A percentile compares a stretch with the other conserved stretches of the same genome.
Evolutionary conservation across 1,284 basidiomycete genomes (phyloP).

Genomic region (Cerrena zonata): DNA sequence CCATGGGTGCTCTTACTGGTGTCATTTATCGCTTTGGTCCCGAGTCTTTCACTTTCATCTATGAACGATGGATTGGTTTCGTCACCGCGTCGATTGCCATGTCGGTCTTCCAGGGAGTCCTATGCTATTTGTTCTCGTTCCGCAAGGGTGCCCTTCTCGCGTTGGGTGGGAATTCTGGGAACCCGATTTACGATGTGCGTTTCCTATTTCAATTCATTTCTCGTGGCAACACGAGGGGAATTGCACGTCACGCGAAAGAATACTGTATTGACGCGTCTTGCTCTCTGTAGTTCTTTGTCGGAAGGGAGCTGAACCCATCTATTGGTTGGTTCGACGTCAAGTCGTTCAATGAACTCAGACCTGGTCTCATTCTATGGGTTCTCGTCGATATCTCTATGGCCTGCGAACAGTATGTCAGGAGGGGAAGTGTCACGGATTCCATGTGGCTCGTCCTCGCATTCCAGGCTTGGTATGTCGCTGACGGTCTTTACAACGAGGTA

Average conservation of each 20-base stretch:
- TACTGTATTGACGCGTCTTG: slow-evolving; percentile 7
- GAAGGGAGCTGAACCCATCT: slow-evolving; percentile 89
- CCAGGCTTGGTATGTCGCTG: slow-evolving; percentile 84
- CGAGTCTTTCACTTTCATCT: slow-evolving; percentile 80
- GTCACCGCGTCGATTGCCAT: slow-evolving; percentile 80
- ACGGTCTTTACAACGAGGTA: slow-evolving; percentile 87
- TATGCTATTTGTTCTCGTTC: slow-evolving; percentile 75
- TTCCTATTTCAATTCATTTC: neutral
- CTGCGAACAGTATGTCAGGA: slow-evolving; percentile 82
- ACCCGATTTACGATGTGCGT: slow-evolving; percentile 85
- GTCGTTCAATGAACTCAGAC: slow-evolving; percentile 92
- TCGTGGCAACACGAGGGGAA: no score
- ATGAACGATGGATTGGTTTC: slow-evolving; percentile 89
- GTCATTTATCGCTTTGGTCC: slow-evolving; percentile 72
- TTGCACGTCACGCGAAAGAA: no score
- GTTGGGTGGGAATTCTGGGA: slow-evolving; percentile 87
- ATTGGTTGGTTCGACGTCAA: slow-evolving; percentile 91
- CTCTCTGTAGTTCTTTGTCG: slow-evolving; percentile 81
- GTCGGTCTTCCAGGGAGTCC: slow-evolving; percentile 70
- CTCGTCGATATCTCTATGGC: slow-evolving; percentile 88
- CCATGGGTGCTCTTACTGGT: slow-evolving; percentile 66
- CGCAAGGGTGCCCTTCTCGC: slow-evolving; percentile 69
- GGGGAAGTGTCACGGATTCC: slow-evolving; percentile 76
- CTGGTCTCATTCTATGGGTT: slow-evolving; percentile 92
- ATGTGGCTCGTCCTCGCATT: slow-evolving; percentile 88